A percentile compares a stretch with the other conserved stretches of the same genome.
Conservation (phyloP, 2,329 filamentous ascomycete genomes). For the Stagonosporopsis vannaccii region DNA sequence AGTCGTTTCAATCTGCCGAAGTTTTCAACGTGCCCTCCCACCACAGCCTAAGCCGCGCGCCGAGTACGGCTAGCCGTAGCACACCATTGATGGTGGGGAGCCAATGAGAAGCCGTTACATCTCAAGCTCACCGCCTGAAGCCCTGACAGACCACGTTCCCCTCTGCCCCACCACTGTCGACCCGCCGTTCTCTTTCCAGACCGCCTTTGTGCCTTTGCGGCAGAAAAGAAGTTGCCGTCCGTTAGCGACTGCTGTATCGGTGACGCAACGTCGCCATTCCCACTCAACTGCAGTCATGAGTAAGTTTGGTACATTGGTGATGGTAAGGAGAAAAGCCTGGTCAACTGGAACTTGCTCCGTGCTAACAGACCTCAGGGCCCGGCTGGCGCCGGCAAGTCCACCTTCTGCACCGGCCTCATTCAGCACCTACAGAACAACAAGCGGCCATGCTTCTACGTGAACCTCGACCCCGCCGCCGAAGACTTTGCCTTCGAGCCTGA, state of each 20-base stretch:
- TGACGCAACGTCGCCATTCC: conserved; percentile 12
- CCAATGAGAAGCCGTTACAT: conserved; percentile 21
- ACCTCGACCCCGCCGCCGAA: conserved; percentile 96
- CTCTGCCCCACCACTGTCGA: conserved; percentile 16
- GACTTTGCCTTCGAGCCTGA: conserved; percentile 90
- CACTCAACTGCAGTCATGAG: conserved; percentile 67
- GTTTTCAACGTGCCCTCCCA: conserved; percentile 36
- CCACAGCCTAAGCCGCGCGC: conserved; percentile 16
- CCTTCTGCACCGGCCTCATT: conserved; percentile 92
- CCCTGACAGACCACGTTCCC: conserved; percentile 12
- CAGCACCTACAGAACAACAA: conserved; percentile 89
- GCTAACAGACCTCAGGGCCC: conserved; percentile 64
- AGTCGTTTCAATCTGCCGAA: conserved; percentile 37
- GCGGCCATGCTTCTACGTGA: conserved; percentile 96
- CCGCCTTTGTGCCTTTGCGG: conserved; percentile 2
- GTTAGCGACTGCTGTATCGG: not conserved
- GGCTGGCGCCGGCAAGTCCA: conserved; percentile 95
- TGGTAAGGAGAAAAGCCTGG: conserved; percentile 59
- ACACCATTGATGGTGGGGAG: conserved; percentile 25
- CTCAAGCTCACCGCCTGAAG: conserved; percentile 22
- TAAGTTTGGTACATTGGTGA: conserved; percentile 93
- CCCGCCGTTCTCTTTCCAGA: conserved; percentile 1
- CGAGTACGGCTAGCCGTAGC: conserved; percentile 9
- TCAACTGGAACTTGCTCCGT: not conserved
- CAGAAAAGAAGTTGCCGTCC: conserved; percentile 15